phyloP scores from a whole-genome alignment of 139 green algal species.

The Closterium sp. region DNA sequence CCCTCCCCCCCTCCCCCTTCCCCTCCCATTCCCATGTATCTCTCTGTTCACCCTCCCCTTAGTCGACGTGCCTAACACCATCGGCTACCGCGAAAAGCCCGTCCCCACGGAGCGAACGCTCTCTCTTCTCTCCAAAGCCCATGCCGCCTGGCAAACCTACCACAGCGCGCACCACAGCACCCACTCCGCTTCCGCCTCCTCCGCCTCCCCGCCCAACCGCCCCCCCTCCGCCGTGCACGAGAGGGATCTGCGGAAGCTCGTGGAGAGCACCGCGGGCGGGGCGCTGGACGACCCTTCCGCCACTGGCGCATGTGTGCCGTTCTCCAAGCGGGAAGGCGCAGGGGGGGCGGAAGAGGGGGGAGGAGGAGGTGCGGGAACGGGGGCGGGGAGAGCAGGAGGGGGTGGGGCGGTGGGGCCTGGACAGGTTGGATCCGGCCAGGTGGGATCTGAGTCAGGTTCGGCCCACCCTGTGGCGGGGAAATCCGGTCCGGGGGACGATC shows the following conservation, averaged over 20 bases:
- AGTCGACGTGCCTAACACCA: neutral
- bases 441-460: neutral
- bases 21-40: neutral
- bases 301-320: neutral
- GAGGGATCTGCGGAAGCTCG: neutral
- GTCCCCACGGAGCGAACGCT: neutral
- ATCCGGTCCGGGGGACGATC: neutral
- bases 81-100: neutral
- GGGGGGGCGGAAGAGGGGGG: neutral
- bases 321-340: neutral
- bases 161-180: neutral
- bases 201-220: neutral
- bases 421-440: too few relatives aligned
- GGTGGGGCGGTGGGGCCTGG: neutral
- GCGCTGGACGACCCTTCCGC: neutral
- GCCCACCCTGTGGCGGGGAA: neutral
- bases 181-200: neutral
- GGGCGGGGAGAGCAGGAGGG: too few relatives aligned
- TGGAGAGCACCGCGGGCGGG: neutral
- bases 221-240: neutral
- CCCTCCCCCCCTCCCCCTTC: neutral
- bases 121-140: neutral
- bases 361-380: neutral
- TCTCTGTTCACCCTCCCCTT: neutral
- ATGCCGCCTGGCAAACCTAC: neutral